phyloP scores from a whole-genome alignment of 371 early-diverging fungal genomes.

The Mortierella sp. region DNA sequence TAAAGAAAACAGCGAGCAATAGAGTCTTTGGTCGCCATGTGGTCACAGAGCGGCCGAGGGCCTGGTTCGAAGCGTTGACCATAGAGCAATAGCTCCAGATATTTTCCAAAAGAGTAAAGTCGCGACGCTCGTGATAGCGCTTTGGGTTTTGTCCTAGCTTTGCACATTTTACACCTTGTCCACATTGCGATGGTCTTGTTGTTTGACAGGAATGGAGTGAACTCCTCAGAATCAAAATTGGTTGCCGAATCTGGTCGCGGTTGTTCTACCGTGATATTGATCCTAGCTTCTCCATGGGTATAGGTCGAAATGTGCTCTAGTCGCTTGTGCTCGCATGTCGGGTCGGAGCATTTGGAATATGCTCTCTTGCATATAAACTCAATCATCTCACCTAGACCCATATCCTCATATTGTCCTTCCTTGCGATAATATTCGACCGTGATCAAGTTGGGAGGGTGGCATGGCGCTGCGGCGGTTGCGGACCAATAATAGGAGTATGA shows the following conservation, averaged over 20 bases:
- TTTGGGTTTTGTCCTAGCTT: slow-evolving; percentile 52
- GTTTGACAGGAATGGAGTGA: slow-evolving; percentile 28
- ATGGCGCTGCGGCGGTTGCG: slow-evolving; percentile 66
- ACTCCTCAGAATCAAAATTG: slow-evolving; percentile 39
- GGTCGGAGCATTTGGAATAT: slow-evolving; percentile 49
- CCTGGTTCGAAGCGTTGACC: slow-evolving; percentile 60
- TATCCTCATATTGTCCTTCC: slow-evolving; percentile 58
- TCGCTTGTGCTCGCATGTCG: slow-evolving; percentile 63
- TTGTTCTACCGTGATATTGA: slow-evolving; percentile 60
- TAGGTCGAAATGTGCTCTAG: slow-evolving; percentile 67
- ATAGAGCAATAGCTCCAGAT: slow-evolving; percentile 72
- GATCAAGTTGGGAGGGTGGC: slow-evolving; percentile 66
- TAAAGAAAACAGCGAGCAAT: slow-evolving; percentile 63
- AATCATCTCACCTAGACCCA: slow-evolving; percentile 67
- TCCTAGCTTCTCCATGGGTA: slow-evolving; percentile 65
- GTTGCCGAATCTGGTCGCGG: slow-evolving; percentile 25
- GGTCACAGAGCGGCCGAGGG: slow-evolving; percentile 58
- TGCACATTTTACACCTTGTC: slow-evolving; percentile 64
- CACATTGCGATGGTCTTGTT: slow-evolving; percentile 59
- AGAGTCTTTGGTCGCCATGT: slow-evolving; percentile 44
- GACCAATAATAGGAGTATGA: slow-evolving; percentile 65
- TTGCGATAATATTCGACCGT: slow-evolving; percentile 68
- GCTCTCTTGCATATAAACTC: slow-evolving; percentile 62
- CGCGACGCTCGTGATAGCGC: slow-evolving; percentile 59
- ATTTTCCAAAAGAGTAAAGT: slow-evolving; percentile 73